These are phyloP conservation scores for Oryza coarctata DNA, from an alignment of 176 grass and related monocot genomes.

Conservation along the genomic window DNA sequence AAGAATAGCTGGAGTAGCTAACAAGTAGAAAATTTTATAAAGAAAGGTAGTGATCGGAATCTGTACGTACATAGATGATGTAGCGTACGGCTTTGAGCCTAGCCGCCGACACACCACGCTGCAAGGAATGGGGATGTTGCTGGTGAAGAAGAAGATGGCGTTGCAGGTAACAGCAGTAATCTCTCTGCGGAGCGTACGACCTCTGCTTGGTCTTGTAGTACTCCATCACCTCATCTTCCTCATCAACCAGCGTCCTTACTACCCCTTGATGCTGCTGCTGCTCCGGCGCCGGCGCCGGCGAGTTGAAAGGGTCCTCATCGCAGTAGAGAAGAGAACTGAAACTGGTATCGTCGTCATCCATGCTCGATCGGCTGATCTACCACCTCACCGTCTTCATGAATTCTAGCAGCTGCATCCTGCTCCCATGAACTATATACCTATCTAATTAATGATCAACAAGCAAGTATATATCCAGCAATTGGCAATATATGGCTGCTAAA, in stretches of 20 bases:
- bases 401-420: background rate
- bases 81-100: conserved; percentile 54
- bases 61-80: conserved; percentile 57
- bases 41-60: background rate
- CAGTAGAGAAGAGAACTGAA: background rate
- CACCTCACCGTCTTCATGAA: too few species aligned
- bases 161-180: conserved; percentile 28
- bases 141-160: background rate
- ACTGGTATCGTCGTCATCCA: background rate
- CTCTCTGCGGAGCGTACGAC: background rate
- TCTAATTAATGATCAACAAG: background rate
- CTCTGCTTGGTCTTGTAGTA: background rate
- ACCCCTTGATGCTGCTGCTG: background rate
- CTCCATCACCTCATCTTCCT: background rate
- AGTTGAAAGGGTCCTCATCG: background rate
- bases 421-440: background rate
- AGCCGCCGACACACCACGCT: conserved; percentile 20
- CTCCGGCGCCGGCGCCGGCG: background rate
- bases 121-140: background rate
- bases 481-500: too few species aligned
- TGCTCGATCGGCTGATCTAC: background rate
- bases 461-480: background rate
- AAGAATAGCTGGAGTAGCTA: too few species aligned
- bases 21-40: too few species aligned
- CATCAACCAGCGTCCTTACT: background rate